Evolutionary conservation across 129 eudicot species (phyloP).

Genomic region (Centaurea solstitialis): DNA sequence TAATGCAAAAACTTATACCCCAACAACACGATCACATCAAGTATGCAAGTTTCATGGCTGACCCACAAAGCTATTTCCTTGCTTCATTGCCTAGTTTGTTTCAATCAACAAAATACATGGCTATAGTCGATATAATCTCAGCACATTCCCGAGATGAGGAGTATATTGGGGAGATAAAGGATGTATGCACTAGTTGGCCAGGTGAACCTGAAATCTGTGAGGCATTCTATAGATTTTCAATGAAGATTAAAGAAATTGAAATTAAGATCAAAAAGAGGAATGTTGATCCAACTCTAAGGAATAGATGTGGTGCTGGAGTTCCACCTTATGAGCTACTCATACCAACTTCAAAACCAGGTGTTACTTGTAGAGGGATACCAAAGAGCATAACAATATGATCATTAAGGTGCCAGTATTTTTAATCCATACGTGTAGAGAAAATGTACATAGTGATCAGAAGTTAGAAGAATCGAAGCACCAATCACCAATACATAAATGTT

Average conservation of each 20-base stretch:
- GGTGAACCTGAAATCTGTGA: conserved; percentile 61
- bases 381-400: conserved; percentile 74
- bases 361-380: conserved; percentile 87
- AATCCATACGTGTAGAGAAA: neutral
- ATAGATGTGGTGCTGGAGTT: conserved; percentile 92
- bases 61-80: conserved; percentile 68
- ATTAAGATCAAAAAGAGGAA: conserved; percentile 70
- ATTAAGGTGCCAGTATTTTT: neutral
- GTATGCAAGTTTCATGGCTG: conserved; percentile 42
- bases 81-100: conserved; percentile 60
- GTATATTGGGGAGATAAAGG: conserved; percentile 61
- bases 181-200: conserved; percentile 62
- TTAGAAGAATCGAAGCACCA: too few relatives aligned
- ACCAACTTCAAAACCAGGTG: conserved; percentile 86
- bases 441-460: too few relatives aligned
- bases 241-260: conserved; percentile 59
- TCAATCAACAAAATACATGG: conserved; percentile 75
- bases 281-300: conserved; percentile 47
- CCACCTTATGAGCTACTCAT: conserved; percentile 81
- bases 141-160: conserved; percentile 82
- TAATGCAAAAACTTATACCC: conserved; percentile 47
- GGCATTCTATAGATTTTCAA: conserved; percentile 60
- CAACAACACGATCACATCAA: conserved; percentile 47
- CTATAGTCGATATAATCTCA: conserved; percentile 59
- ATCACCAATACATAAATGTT: too few relatives aligned